These are phyloP conservation scores for Silene noctiflora DNA, from an alignment of 179 eudicot genomes.

Conservation along the genomic window DNA sequence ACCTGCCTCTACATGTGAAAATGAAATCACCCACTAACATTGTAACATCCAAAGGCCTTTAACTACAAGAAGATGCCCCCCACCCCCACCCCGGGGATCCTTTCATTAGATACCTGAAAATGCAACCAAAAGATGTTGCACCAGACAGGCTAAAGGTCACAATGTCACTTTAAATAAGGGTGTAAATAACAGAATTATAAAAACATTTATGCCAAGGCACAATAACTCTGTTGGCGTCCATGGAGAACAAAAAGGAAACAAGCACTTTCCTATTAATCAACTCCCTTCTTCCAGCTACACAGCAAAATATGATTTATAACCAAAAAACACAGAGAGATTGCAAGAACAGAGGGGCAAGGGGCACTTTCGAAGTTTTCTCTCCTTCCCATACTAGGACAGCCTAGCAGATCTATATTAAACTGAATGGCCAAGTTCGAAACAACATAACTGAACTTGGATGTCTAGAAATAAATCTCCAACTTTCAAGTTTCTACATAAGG, in stretches of 20 bases:
- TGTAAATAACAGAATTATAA: neutral
- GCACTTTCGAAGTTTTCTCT: neutral
- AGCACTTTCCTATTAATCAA: neutral
- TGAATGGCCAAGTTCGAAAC: neutral
- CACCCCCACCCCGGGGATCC: neutral
- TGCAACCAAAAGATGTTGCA: conserved; percentile 11
- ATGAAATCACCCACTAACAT: neutral
- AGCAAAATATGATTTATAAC: neutral
- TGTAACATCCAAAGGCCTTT: neutral
- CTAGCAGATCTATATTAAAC: conserved; percentile 7
- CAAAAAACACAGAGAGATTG: neutral
- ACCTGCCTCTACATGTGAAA: conserved; percentile 2
- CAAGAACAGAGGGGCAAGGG: neutral
- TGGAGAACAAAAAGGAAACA: neutral
- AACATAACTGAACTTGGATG: neutral
- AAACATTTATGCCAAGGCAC: neutral
- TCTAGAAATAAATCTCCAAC: neutral
- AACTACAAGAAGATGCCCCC: neutral
- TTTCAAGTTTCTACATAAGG: neutral
- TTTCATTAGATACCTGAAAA: neutral
- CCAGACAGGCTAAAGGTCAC: neutral
- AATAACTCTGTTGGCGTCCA: neutral
- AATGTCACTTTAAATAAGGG: neutral
- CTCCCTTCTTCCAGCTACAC: neutral
- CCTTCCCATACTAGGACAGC: neutral